Conservation (phyloP, 2,329 filamentous ascomycete species). For the Aspergillus oerlinghausenensis region DNA sequence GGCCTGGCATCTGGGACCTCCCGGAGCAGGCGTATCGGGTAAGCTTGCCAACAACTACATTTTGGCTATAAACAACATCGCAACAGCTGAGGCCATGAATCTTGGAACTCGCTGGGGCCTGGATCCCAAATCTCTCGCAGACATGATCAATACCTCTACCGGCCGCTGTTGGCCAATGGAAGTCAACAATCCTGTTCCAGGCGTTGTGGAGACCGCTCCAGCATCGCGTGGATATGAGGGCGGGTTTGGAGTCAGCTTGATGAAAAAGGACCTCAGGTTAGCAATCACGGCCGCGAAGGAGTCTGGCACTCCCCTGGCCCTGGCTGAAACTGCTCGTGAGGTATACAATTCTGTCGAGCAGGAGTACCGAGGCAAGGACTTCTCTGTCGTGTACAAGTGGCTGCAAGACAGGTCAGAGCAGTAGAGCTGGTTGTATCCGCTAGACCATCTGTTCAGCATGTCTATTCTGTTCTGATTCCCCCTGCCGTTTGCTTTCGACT, state of each 20-base stretch:
- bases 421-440: slow-evolving; percentile 17
- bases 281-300: slow-evolving; percentile 68
- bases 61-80: slow-evolving; percentile 85
- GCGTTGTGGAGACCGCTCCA: slow-evolving; percentile 72
- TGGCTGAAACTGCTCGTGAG: slow-evolving; percentile 58
- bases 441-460: not conserved
- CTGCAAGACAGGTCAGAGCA: slow-evolving; percentile 40
- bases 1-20: slow-evolving; percentile 77
- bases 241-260: slow-evolving; percentile 71
- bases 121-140: slow-evolving; percentile 64
- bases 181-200: slow-evolving; percentile 89
- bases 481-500: not conserved
- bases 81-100: slow-evolving; percentile 63
- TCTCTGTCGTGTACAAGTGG: slow-evolving; percentile 76
- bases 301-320: slow-evolving; percentile 60
- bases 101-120: slow-evolving; percentile 61
- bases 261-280: slow-evolving; percentile 74
- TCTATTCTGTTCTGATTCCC: not conserved
- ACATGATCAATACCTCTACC: slow-evolving; percentile 88
- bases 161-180: slow-evolving; percentile 96
- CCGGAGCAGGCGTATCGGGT: slow-evolving; percentile 80
- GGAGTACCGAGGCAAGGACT: slow-evolving; percentile 66
- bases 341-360: slow-evolving; percentile 66
- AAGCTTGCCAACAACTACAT: slow-evolving; percentile 98
- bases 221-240: slow-evolving; percentile 71